Evolutionary conservation across 2,329 filamentous ascomycete species (phyloP), one percentile per base, ranked within the genome.

Genomic region (Aspergillus fischeri): DNA sequence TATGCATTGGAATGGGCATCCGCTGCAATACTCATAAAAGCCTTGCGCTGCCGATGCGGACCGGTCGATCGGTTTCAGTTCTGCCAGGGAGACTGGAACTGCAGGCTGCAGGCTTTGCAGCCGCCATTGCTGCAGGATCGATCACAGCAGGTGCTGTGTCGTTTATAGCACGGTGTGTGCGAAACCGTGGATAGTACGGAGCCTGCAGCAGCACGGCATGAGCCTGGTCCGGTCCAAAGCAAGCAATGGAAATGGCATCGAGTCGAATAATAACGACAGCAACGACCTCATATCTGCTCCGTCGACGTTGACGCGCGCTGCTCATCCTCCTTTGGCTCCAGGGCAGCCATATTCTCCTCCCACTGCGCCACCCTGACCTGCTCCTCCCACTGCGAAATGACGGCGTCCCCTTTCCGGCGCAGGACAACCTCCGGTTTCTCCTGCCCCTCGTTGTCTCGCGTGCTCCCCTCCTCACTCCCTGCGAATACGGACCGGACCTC

Each of bases 401-500:
- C 69, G 25, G 24, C 47, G 35, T 73, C 70, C 1, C 71, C 73
- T 57, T 69, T 70, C 44, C 56, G 57, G 21, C 57, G 60, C 1
- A 75, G 55, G 49, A 64, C 60, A 1, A 17, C 52, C 58, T 75
- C 72, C 1, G 72, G 68, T 41, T 64, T 66, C 50, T 68, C 67
- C 53, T 60, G 49, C 51, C 56, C 57, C n/a, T 48, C 56, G 35
- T 55, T 56, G 49, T 25, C 54, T 54, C 50, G 53, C 53, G 8
- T 47, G 49, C 8, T 51, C 44, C 21, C 42, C 24, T 55, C 53
- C 29, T 62, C 60, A 2, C 57, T 49, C 2, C 61, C 67, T 27
- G 80, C 82, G 71, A 93, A 90, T 28, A 95, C 76, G 48, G 75
- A 78, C 65, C 82, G 78, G 14, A 87, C 81, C 44, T 78, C 78